phyloP scores from a whole-genome alignment of 73 alveolate genomes.

The Paramecium sexaurelia region DNA sequence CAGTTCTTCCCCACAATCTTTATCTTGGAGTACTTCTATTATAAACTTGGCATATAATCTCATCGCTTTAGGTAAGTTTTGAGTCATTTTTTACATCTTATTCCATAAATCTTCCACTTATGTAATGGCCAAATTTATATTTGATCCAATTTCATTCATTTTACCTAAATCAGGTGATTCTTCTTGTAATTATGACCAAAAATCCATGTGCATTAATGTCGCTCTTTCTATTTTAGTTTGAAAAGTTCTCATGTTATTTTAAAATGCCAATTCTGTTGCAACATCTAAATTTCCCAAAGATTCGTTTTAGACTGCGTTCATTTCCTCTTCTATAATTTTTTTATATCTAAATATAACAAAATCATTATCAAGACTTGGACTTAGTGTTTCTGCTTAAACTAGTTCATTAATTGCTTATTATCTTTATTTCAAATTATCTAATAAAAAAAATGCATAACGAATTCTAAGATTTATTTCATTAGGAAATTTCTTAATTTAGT shows the following conservation, averaged over 20 bases:
- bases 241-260: conserved; percentile 48
- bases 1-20: conserved; percentile 53
- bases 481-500: conserved; percentile 54
- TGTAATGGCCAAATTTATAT: conserved; percentile 42
- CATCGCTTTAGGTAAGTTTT: conserved; percentile 63
- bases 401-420: conserved; percentile 56
- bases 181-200: conserved; percentile 62
- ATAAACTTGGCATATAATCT: conserved; percentile 59
- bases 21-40: conserved; percentile 55
- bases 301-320: conserved; percentile 30
- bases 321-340: conserved; percentile 54
- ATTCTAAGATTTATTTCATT: conserved; percentile 42
- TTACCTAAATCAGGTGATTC: conserved; percentile 68
- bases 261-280: conserved; percentile 59
- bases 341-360: conserved; percentile 58
- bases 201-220: conserved; percentile 62
- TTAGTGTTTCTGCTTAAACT: conserved; percentile 12
- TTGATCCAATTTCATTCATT: conserved; percentile 62
- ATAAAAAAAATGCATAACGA: conserved; percentile 53
- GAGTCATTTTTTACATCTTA: conserved; percentile 30
- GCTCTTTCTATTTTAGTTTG: conserved; percentile 64
- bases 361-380: conserved; percentile 51
- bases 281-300: conserved; percentile 47
- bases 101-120: conserved; percentile 67
- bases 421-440: conserved; percentile 44